phyloP scores from a whole-genome alignment of 177 flowering plant genomes.

The Vitis hybrid region DNA sequence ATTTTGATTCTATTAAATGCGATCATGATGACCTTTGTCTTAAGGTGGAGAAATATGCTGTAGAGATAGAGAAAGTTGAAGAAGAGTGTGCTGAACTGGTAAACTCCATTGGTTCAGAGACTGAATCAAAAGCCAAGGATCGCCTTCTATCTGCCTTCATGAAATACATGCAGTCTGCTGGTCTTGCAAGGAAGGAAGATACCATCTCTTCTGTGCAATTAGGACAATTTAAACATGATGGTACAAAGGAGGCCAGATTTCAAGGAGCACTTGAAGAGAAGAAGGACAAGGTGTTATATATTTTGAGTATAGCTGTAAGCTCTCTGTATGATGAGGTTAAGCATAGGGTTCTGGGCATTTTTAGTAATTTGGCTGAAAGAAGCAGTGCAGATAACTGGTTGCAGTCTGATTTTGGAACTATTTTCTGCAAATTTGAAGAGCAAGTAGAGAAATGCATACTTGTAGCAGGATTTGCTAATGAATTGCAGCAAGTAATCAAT shows the following conservation, averaged over 20 bases:
- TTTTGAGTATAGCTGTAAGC: slow-evolving; percentile 50
- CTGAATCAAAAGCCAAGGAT: slow-evolving; percentile 76
- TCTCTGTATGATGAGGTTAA: slow-evolving; percentile 64
- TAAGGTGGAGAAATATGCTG: slow-evolving; percentile 56
- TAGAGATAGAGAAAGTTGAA: slow-evolving; percentile 69
- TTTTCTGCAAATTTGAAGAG: slow-evolving; percentile 65
- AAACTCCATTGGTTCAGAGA: slow-evolving; percentile 69
- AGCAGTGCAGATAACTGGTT: slow-evolving; percentile 21
- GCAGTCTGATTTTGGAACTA: slow-evolving; percentile 42
- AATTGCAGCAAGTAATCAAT: slow-evolving; percentile 42
- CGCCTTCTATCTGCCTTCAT: slow-evolving; percentile 64
- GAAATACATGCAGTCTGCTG: slow-evolving; percentile 65
- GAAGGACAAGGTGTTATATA: slow-evolving; percentile 51
- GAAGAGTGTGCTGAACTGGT: slow-evolving; percentile 68
- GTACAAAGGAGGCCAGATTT: slow-evolving; percentile 27
- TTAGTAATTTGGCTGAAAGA: slow-evolving; percentile 26
- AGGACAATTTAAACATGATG: slow-evolving; percentile 33
- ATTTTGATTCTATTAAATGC: slow-evolving; percentile 42
- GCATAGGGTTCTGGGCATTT: slow-evolving; percentile 40
- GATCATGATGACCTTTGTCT: slow-evolving; percentile 58
- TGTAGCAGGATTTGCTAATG: slow-evolving; percentile 59
- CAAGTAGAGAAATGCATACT: slow-evolving; percentile 82
- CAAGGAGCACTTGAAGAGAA: slow-evolving; percentile 51
- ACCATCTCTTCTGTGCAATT: slow-evolving; percentile 23
- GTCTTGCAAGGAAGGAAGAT: slow-evolving; percentile 53